Percentiles rank a stretch among this genome's conserved stretches.
Conservation (phyloP, 495 filamentous ascomycete genomes). For the Xylaria telfairii region DNA sequence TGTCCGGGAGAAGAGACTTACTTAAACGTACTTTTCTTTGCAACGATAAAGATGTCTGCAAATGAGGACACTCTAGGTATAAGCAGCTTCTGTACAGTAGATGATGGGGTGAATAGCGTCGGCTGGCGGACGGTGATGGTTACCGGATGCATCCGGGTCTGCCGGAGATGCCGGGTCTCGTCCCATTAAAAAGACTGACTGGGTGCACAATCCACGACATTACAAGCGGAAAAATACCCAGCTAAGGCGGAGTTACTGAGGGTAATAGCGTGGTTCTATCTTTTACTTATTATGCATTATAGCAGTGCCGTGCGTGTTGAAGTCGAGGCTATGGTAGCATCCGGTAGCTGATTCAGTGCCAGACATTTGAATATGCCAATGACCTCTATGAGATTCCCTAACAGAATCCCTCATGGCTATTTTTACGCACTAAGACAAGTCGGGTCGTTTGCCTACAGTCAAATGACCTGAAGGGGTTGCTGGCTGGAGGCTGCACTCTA, state of each 20-base stretch:
- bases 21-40: background rate
- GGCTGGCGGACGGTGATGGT: background rate
- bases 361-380: background rate
- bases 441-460: background rate
- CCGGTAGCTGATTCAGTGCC: background rate
- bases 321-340: background rate
- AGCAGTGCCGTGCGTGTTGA: too few species aligned
- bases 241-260: too few species aligned
- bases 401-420: background rate
- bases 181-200: background rate
- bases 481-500: background rate
- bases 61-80: too few species aligned
- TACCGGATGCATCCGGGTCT: too few species aligned
- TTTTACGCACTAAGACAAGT: background rate
- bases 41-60: too few species aligned
- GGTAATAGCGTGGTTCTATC: background rate
- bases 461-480: background rate
- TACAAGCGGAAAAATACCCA: too few species aligned
- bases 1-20: background rate
- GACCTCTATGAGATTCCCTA: background rate
- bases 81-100: too few species aligned
- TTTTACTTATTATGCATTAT: too few species aligned
- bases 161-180: too few species aligned
- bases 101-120: too few species aligned
- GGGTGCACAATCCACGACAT: background rate